Conservation (phyloP, 768 basidiomycete species). For the Lactarius vividus region DNA sequence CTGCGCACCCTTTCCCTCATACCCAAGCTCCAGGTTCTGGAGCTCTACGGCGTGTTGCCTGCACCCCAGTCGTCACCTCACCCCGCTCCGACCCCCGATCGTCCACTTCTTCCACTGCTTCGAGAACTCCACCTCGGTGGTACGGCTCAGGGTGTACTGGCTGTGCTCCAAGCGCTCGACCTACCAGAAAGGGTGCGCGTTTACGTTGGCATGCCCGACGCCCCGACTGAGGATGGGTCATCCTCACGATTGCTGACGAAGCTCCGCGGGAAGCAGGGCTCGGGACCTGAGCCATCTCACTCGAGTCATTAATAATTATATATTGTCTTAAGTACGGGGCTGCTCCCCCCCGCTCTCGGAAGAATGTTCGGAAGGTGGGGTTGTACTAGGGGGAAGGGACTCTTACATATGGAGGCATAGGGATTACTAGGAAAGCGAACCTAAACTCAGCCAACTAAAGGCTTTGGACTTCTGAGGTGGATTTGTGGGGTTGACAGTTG, state of each 20-base stretch:
- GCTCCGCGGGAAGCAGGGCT: slow-evolving; percentile 6
- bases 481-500: not conserved
- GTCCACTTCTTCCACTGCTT: slow-evolving; percentile 1
- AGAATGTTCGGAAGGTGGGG: not conserved
- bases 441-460: not conserved
- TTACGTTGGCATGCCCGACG: slow-evolving; percentile 8
- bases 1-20: slow-evolving; percentile 11
- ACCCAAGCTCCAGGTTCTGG: slow-evolving; percentile 13
- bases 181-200: slow-evolving; percentile 7
- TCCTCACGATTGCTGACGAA: not conserved
- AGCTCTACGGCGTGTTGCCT: slow-evolving; percentile 14
- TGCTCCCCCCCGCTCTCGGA: too few species aligned
- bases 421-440: not conserved
- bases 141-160: slow-evolving; percentile 8
- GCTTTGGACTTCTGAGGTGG: not conserved
- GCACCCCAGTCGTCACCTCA: not conserved
- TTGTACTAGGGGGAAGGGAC: not conserved
- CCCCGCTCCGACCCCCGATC: not conserved
- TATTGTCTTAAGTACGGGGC: not conserved
- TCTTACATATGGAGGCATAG: not conserved
- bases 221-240: slow-evolving; percentile 2
- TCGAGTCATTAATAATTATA: not conserved
- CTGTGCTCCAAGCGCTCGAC: not conserved
- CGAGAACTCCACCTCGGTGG: slow-evolving; percentile 10
- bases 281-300: not conserved